These are phyloP conservation scores for Cercospora janseana DNA, from an alignment of 2,329 filamentous ascomycete species.

Conservation along the genomic window DNA sequence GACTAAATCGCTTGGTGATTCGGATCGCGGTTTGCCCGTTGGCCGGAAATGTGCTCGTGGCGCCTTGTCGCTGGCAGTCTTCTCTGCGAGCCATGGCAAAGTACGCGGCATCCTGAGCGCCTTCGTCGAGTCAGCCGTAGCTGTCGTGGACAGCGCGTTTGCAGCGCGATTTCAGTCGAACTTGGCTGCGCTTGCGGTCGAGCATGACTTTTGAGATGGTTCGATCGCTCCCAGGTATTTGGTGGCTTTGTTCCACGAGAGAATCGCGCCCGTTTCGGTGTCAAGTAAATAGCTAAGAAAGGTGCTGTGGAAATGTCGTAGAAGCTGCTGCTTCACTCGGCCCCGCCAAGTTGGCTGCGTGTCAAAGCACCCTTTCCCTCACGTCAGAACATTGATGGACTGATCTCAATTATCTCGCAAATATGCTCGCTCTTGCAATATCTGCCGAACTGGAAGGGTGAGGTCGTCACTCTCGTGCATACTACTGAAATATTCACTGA, in stretches of 20 bases:
- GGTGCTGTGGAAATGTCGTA: background rate
- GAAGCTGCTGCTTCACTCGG: slow-evolving; percentile 8
- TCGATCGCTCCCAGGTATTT: background rate
- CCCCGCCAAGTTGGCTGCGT: no score
- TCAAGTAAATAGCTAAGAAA: background rate
- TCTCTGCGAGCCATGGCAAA: slow-evolving; percentile 36
- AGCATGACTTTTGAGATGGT: slow-evolving; percentile 5
- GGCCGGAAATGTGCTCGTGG: slow-evolving; percentile 17
- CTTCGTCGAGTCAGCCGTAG: background rate
- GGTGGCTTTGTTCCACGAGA: background rate
- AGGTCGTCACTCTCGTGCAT: background rate
- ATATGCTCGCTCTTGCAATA: slow-evolving; percentile 65
- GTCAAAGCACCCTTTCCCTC: slow-evolving; percentile 1
- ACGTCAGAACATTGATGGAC: slow-evolving; percentile 12
- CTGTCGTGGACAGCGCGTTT: slow-evolving; percentile 21
- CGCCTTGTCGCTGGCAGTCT: slow-evolving; percentile 15
- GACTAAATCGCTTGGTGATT: slow-evolving; percentile 30
- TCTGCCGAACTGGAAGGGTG: slow-evolving; percentile 71
- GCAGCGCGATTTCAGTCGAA: slow-evolving; percentile 17
- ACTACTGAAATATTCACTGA: background rate
- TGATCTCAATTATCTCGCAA: slow-evolving; percentile 6
- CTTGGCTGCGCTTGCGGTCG: background rate
- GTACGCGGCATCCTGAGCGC: slow-evolving; percentile 35
- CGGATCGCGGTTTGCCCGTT: slow-evolving; percentile 23
- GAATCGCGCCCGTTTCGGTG: background rate